Percentiles rank a stretch among this genome's conserved stretches.
Conservation (phyloP, 257 asterid genomes). For the Fraxinus americana region DNA sequence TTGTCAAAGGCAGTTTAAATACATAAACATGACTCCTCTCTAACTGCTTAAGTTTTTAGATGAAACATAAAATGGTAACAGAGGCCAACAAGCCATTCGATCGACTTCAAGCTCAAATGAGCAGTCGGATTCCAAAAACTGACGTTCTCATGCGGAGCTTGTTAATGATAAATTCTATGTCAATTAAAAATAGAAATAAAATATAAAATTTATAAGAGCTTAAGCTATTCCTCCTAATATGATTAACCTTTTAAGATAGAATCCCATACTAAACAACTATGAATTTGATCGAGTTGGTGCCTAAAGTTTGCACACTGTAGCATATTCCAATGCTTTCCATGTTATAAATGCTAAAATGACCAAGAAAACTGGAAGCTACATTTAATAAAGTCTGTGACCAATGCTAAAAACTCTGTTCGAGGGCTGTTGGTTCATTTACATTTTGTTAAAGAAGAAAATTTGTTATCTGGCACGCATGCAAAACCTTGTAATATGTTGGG, state of each 20-base stretch:
- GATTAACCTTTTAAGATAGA: background rate
- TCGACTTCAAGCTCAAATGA: background rate
- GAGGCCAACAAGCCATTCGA: background rate
- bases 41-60: background rate
- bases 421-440: background rate
- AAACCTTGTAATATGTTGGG: slow-evolving; percentile 12
- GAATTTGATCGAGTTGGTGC: background rate
- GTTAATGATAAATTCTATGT: background rate
- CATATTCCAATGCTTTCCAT: background rate
- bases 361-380: background rate
- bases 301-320: background rate
- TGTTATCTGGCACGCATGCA: background rate
- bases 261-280: background rate
- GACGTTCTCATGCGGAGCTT: background rate
- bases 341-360: background rate
- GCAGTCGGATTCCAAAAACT: background rate
- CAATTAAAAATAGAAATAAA: background rate
- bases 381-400: background rate
- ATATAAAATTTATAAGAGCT: background rate
- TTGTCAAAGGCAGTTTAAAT: background rate
- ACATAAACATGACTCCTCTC: background rate
- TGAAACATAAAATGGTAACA: background rate
- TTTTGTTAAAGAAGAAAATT: background rate
- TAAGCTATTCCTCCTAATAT: background rate
- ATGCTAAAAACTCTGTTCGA: background rate